A percentile compares a stretch with the other conserved stretches of the same genome.
Conservation (phyloP, 208 protist species). For the Borovskyia barvae region DNA sequence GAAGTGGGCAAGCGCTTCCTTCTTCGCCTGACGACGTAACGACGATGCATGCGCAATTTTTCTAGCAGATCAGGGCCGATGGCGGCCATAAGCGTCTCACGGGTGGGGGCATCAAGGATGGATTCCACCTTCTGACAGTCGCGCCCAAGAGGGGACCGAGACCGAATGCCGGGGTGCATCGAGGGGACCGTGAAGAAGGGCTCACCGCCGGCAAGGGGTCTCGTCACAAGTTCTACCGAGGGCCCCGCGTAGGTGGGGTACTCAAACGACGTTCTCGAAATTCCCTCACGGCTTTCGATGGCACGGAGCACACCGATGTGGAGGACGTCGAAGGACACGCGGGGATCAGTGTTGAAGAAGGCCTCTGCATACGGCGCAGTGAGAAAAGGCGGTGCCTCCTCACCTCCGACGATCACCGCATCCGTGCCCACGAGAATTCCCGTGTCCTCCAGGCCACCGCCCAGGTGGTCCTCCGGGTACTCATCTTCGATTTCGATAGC, state of each 20-base stretch:
- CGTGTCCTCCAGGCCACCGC: background rate
- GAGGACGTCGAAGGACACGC: conserved; percentile 62
- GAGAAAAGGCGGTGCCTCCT: conserved; percentile 6
- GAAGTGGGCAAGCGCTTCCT: too few species aligned
- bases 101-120: conserved; percentile 1
- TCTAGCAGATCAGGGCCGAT: conserved; percentile 21
- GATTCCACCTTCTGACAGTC: conserved; percentile 8
- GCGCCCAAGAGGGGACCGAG: conserved; percentile 11
- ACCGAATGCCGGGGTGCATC: conserved; percentile 18
- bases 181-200: conserved; percentile 9
- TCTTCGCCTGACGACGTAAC: too few species aligned
- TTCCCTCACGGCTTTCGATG: conserved; percentile 31
- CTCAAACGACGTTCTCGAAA: conserved; percentile 1
- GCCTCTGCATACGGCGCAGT: conserved; percentile 37
- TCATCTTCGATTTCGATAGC: conserved; percentile 8
- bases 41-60: conserved; percentile 16
- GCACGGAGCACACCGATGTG: conserved; percentile 49
- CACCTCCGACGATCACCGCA: conserved; percentile 8
- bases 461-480: background rate
- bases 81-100: conserved; percentile 1
- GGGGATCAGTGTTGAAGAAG: conserved; percentile 71
- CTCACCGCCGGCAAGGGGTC: background rate
- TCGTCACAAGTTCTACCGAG: background rate
- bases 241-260: conserved; percentile 18
- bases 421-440: background rate